Percentiles rank a stretch among this genome's conserved stretches.
Evolutionary conservation across 192 early-diverging fungal species (phyloP).

Genomic region (Coemansia furcata): DNA sequence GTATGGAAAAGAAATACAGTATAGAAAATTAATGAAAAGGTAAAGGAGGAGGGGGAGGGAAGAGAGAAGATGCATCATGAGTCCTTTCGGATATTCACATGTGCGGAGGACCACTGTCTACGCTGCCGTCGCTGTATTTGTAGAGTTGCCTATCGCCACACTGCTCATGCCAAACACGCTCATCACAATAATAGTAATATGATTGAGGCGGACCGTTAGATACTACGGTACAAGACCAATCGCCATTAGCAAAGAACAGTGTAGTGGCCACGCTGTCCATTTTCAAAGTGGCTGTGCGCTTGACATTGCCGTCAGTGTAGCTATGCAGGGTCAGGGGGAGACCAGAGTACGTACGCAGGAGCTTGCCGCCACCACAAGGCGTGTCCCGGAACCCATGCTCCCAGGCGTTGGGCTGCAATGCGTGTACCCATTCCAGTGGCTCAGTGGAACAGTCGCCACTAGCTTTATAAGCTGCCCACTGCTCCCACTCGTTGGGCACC

Average conservation of each 20-base stretch:
- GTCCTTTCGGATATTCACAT: background rate
- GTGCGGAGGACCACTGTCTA: background rate
- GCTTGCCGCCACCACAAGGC: conserved; percentile 24
- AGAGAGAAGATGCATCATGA: background rate
- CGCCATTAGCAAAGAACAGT: conserved; percentile 44
- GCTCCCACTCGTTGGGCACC: conserved; percentile 29
- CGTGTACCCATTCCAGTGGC: conserved; percentile 34
- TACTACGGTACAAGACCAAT: conserved; percentile 36
- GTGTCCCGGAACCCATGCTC: conserved; percentile 32
- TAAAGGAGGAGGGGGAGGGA: background rate
- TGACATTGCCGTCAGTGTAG: conserved; percentile 45
- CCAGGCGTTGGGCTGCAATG: conserved; percentile 24
- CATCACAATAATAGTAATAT: conserved; percentile 37
- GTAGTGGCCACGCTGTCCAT: conserved; percentile 11
- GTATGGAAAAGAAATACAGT: background rate
- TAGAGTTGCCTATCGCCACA: background rate
- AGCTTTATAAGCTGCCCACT: conserved; percentile 18
- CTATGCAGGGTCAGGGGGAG: conserved; percentile 25
- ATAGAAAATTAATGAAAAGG: background rate
- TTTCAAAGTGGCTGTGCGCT: conserved; percentile 16
- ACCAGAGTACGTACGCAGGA: conserved; percentile 25
- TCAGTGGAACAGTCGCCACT: background rate
- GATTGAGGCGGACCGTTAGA: background rate
- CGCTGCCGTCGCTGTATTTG: conserved; percentile 28
- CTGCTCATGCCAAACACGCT: conserved; percentile 47